Evolutionary conservation across 805 yeast species (phyloP), one percentile per base, ranked within the genome.

Genomic region (Peterozyma xylosa): DNA sequence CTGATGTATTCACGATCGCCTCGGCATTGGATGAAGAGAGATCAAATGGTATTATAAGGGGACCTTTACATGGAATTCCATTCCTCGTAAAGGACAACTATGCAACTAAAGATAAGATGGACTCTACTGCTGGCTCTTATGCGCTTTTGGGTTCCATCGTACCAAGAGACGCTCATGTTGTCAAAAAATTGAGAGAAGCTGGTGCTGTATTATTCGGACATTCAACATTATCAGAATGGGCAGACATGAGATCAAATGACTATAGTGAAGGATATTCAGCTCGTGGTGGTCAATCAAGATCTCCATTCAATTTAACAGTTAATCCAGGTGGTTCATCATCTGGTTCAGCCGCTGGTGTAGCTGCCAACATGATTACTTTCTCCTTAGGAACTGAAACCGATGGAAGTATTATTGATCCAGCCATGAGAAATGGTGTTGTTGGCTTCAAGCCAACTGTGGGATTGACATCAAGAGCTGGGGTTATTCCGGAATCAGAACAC

Each of bases 201-300:
- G 62, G 60, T 35, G 60, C 60, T 17, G 55, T 57, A 5, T 41
- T 57, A 13, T 55, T 56, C 39, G 62, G 62, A 6, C 62, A 57
- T 45, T 16, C 60, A 4, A 48, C 59, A 2, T 42, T 57, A 39
- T 55, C 59, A 16, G 62, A 57, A 45, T 57, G 60, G 60, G 62
- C 62, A 11, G 60, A 57, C 39, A 57, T 57, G 60, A 48, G 60
- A 39, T 50, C 58, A 5, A 48, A 50, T 17, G 39, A 15, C 6
- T 57, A 57, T 42, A 52, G 58, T 38, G 62, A 56, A 47, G 60
- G 62, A 17, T 57, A 57, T 42, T 56, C 60, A 17, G 56, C 60
- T 11, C 41, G 52, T 13, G 59, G 59, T 13, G 60, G 59, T 3
- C 62, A 57, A 45, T 50, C 57, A 10, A 50, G 60, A 36, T 50